Evolutionary conservation across 2,329 filamentous ascomycete genomes (phyloP).

Genomic region (Fusarium sp.): DNA sequence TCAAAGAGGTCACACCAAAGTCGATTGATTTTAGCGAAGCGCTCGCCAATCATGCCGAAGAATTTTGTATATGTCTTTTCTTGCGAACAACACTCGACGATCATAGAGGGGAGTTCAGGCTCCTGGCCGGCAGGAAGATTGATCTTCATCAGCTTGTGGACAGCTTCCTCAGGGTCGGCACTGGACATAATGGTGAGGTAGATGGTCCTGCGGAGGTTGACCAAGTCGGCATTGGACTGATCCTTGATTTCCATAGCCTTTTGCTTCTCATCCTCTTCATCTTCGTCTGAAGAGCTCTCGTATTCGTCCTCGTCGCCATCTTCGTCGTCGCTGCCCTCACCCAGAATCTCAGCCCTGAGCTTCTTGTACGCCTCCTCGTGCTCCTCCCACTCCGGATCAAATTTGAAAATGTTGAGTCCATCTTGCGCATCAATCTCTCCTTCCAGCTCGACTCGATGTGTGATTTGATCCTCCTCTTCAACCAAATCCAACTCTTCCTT

Average conservation of each 20-base stretch:
- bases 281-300: conserved; percentile 73
- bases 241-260: conserved; percentile 96
- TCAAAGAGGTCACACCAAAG: conserved; percentile 96
- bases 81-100: conserved; percentile 96
- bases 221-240: conserved; percentile 93
- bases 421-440: conserved; percentile 89
- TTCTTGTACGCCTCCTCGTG: conserved; percentile 91
- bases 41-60: conserved; percentile 92
- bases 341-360: conserved; percentile 92
- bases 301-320: conserved; percentile 71
- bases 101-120: conserved; percentile 92
- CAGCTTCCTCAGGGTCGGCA: conserved; percentile 94
- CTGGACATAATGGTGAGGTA: conserved; percentile 98
- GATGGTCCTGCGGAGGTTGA: conserved; percentile 92
- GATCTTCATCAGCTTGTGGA: conserved; percentile 96
- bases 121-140: conserved; percentile 89
- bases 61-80: conserved; percentile 98
- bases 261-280: conserved; percentile 80
- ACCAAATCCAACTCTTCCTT: conserved; percentile 95
- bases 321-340: conserved; percentile 89
- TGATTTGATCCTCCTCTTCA: conserved; percentile 98
- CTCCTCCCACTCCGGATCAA: conserved; percentile 87
- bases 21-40: conserved; percentile 95
- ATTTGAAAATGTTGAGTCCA: conserved; percentile 94
- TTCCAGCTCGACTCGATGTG: conserved; percentile 84